Evolutionary conservation across 23 red algal genomes (phyloP), one percentile per base, ranked within the genome.

Genomic region (Gracilaria domingensis): DNA sequence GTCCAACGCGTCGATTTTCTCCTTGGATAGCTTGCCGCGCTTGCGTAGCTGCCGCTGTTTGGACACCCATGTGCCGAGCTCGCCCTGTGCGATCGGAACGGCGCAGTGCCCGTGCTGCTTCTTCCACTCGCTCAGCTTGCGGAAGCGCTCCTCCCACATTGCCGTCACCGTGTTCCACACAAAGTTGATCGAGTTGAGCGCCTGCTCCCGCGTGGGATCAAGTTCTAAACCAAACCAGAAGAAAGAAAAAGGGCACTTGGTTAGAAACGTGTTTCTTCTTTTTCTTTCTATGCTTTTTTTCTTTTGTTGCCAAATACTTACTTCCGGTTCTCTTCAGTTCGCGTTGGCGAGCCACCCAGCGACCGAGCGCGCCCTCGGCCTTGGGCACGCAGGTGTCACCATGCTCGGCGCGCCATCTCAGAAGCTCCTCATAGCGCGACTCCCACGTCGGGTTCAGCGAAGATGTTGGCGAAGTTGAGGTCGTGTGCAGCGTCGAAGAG

Each of bases 311-410:
- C 23, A 64, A 66, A 71, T 4, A 33, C 56, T 89, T 89, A 89
- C 88, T 92, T 23, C 73, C 91, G 3, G 75, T 86, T 79, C 83
- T 76, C 29, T 94, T 86, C 53, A 85, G 82, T 56, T 94, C 91
- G 32, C 91, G 91, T 59, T 94, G 91, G 25, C 91, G 66, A 17
- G 91, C 80, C 47, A 94, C 91, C 91, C 91, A 94, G 5, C 91
- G 80, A 24, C 91, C 91, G 3, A 94, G 82, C 28, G 82, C 81
- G 17, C 91, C 91, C 28, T 94, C 81, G 14, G 91, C 71, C 82
- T 94, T 94, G 26, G 91, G 91, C 32, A 94, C 91, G 83, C 91
- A 81, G 11, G 81, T 86, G 24, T 86, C 83, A 36, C 91, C 91
- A 23, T 87, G 62, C 24, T 59, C 35, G 2, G 69, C 75, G 21